Evolutionary conservation across 805 yeast genomes (phyloP).

Genomic region (Nakazawaea populi): DNA sequence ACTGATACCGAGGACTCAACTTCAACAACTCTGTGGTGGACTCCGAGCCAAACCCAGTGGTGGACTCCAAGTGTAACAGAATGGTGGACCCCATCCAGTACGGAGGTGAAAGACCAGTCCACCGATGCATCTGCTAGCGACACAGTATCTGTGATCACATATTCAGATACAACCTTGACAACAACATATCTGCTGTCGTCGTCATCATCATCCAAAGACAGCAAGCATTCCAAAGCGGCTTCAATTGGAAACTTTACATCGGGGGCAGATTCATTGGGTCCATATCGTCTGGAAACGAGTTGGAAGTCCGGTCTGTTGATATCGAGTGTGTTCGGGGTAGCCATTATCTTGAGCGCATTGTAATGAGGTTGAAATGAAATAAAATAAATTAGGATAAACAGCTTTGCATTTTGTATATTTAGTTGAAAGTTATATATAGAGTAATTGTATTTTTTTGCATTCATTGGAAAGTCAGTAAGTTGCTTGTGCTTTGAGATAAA

Average conservation of each 20-base stretch:
- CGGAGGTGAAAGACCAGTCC: too few species aligned
- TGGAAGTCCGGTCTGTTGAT: conserved; percentile 9
- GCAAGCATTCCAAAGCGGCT: neutral
- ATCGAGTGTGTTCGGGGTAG: conserved; percentile 7
- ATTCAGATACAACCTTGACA: conserved; percentile 6
- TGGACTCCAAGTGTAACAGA: conserved; percentile 7
- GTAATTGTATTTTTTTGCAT: neutral
- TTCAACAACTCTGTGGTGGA: neutral
- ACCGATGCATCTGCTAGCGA: conserved; percentile 1
- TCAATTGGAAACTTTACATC: conserved; percentile 5
- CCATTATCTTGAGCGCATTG: conserved; percentile 6
- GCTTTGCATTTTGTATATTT: too few species aligned
- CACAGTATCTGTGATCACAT: conserved; percentile 1
- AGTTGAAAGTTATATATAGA: too few species aligned
- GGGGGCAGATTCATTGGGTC: neutral
- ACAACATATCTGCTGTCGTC: conserved; percentile 3
- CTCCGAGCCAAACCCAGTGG: conserved; percentile 6
- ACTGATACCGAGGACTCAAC: neutral
- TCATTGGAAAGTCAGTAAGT: too few species aligned
- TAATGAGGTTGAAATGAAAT: neutral
- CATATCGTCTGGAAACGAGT: neutral
- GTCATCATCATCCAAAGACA: neutral
- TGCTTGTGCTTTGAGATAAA: too few species aligned
- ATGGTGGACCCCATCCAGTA: conserved; percentile 11
- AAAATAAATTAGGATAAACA: too few species aligned